Conservation (phyloP, 805 yeast genomes). For the Metahyphopichia silvanorum region DNA sequence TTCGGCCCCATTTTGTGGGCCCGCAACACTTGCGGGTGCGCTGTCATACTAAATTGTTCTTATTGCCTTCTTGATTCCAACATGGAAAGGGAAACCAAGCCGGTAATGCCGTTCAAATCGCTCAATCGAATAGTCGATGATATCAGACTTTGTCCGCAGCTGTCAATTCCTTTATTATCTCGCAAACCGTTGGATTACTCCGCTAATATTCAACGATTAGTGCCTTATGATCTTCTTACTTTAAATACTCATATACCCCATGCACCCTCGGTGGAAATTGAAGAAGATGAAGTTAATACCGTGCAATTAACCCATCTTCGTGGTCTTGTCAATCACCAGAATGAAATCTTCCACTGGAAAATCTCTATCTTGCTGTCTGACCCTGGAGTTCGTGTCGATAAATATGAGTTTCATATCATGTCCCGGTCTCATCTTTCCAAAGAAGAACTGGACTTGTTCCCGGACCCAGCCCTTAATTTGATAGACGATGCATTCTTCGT, state of each 20-base stretch:
- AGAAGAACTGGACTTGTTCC: conserved; percentile 20
- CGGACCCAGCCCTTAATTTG: conserved; percentile 7
- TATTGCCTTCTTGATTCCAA: too few relatives aligned
- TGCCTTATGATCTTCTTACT: conserved; percentile 23
- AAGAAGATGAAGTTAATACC: too few relatives aligned
- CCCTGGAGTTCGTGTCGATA: conserved; percentile 20
- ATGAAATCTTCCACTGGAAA: conserved; percentile 26
- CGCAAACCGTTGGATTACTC: conserved; percentile 38
- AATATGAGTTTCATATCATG: conserved; percentile 35
- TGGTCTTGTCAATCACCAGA: too few relatives aligned
- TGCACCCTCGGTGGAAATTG: conserved; percentile 28
- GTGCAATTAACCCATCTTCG: too few relatives aligned
- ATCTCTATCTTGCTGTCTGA: conserved; percentile 25
- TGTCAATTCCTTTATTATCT: conserved; percentile 18
- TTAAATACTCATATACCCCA: conserved; percentile 33
- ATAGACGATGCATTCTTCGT: conserved; percentile 35
- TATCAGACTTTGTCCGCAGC: conserved; percentile 24
- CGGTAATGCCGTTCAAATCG: conserved; percentile 65
- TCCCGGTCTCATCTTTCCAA: conserved; percentile 18
- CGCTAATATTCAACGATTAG: too few relatives aligned
- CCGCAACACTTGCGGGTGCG: too few relatives aligned
- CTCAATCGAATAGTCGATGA: conserved; percentile 68
- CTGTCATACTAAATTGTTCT: too few relatives aligned
- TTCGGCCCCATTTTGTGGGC: too few relatives aligned
- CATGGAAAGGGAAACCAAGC: too few relatives aligned